Percentiles rank a stretch among this genome's conserved stretches.
phyloP scores from a whole-genome alignment of 768 basidiomycete genomes.

The Boletus eberwhitei region DNA sequence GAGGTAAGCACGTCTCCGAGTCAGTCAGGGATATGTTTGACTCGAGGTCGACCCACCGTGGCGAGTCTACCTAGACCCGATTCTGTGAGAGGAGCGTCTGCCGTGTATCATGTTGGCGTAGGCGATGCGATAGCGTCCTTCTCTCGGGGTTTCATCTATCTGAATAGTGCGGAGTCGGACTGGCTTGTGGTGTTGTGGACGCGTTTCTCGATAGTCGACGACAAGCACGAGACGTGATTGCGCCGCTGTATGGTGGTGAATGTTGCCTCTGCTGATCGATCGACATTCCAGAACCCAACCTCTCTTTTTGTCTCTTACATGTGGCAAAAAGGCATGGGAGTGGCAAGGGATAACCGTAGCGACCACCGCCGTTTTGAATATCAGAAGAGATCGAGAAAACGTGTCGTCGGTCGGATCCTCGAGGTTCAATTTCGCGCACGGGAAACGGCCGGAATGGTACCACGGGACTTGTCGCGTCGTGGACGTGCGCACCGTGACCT shows the following conservation, averaged over 20 bases:
- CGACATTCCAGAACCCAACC: background rate
- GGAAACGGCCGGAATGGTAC: background rate
- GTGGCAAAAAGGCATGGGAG: background rate
- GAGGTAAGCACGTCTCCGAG: background rate
- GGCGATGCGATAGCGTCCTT: background rate
- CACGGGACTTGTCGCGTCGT: background rate
- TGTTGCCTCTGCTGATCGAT: background rate
- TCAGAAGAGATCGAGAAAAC: background rate
- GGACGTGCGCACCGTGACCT: background rate
- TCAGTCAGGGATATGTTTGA: background rate
- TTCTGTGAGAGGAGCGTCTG: background rate
- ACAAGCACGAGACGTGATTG: background rate
- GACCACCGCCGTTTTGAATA: background rate
- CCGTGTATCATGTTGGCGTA: background rate
- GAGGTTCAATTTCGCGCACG: background rate
- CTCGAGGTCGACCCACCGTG: constrained; percentile 5
- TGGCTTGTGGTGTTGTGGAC: background rate
- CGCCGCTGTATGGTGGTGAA: background rate
- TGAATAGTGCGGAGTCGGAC: background rate
- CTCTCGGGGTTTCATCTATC: background rate
- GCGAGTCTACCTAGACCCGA: background rate
- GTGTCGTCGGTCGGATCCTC: background rate
- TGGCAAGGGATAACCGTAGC: background rate
- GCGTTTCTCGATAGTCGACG: background rate
- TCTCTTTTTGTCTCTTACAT: background rate